Percentiles rank a stretch among this genome's conserved stretches.
These are phyloP conservation scores for Podaxis rugospora DNA, from an alignment of 768 basidiomycete species.

Conservation along the genomic window DNA sequence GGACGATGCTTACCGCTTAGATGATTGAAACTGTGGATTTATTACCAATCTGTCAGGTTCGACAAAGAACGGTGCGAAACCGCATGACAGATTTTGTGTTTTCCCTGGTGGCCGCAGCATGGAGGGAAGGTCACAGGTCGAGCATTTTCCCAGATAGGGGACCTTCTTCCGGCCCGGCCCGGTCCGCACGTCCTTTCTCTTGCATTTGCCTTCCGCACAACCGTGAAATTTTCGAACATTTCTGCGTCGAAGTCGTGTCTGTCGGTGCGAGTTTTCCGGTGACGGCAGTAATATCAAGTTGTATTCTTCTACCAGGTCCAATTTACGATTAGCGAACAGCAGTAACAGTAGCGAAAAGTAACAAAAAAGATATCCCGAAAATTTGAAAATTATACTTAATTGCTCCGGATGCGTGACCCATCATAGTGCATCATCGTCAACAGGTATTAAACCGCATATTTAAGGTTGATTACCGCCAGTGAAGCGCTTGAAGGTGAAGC, in stretches of 20 bases:
- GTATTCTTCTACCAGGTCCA: slow-evolving; percentile 5
- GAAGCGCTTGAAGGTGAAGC: slow-evolving; percentile 84
- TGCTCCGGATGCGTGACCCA: not conserved
- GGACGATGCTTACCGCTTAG: not conserved
- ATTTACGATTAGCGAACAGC: slow-evolving; percentile 10
- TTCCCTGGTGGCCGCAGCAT: not conserved
- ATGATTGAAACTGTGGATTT: slow-evolving; percentile 1
- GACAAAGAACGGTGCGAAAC: not conserved
- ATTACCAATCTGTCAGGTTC: slow-evolving; percentile 1
- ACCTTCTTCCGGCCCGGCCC: not conserved
- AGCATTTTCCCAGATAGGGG: not conserved
- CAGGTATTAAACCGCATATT: slow-evolving; percentile 15
- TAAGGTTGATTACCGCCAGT: slow-evolving; percentile 32
- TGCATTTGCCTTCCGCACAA: too few relatives aligned
- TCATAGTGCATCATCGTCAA: not conserved
- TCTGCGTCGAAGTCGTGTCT: not conserved
- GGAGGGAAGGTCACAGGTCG: not conserved
- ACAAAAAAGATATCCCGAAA: not conserved
- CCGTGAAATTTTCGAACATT: not conserved
- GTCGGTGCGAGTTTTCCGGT: not conserved
- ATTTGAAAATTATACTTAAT: slow-evolving; percentile 1
- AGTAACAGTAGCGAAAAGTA: not conserved
- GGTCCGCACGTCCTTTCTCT: not conserved
- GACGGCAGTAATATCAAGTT: not conserved
- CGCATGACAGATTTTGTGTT: not conserved